Conservation (phyloP, 2,329 filamentous ascomycete species). For the Colletotrichum simmondsii region DNA sequence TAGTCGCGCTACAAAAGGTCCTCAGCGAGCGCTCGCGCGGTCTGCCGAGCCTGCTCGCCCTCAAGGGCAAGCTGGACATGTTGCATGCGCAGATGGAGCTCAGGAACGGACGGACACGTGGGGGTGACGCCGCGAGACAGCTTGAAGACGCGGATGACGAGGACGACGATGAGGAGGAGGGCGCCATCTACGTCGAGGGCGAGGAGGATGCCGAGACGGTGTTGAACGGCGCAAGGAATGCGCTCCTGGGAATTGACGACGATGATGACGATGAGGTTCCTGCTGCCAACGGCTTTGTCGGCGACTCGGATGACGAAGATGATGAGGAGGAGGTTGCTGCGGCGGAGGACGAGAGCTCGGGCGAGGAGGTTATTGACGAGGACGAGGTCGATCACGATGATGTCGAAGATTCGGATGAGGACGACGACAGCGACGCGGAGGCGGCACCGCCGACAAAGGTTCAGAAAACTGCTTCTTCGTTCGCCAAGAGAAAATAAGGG, state of each 20-base stretch:
- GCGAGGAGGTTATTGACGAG: conserved; percentile 63
- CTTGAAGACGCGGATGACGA: conserved; percentile 62
- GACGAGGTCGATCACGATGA: conserved; percentile 71
- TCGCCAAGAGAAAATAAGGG: conserved; percentile 50
- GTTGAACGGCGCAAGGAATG: conserved; percentile 43
- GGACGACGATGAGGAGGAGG: conserved; percentile 68
- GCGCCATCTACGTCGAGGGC: conserved; percentile 90
- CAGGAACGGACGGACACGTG: conserved; percentile 74
- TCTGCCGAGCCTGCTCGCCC: conserved; percentile 81
- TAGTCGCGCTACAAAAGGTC: conserved; percentile 85
- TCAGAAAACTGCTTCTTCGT: conserved; percentile 50
- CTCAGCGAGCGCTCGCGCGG: conserved; percentile 87
- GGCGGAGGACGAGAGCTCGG: conserved; percentile 57
- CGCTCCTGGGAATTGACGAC: conserved; percentile 56
- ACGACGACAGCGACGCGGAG: conserved; percentile 63
- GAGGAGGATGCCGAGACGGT: conserved; percentile 63
- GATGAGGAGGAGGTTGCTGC: conserved; percentile 52
- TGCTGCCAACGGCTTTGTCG: conserved; percentile 64
- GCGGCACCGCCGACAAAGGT: conserved; percentile 59
- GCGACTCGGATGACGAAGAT: conserved; percentile 69
- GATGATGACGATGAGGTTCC: conserved; percentile 70
- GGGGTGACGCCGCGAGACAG: conserved; percentile 42
- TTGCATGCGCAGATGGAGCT: conserved; percentile 89
- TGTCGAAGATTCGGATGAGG: conserved; percentile 66
- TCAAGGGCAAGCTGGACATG: conserved; percentile 97